These are phyloP conservation scores for Pisolithus albus DNA, from an alignment of 768 basidiomycete species.

Conservation along the genomic window DNA sequence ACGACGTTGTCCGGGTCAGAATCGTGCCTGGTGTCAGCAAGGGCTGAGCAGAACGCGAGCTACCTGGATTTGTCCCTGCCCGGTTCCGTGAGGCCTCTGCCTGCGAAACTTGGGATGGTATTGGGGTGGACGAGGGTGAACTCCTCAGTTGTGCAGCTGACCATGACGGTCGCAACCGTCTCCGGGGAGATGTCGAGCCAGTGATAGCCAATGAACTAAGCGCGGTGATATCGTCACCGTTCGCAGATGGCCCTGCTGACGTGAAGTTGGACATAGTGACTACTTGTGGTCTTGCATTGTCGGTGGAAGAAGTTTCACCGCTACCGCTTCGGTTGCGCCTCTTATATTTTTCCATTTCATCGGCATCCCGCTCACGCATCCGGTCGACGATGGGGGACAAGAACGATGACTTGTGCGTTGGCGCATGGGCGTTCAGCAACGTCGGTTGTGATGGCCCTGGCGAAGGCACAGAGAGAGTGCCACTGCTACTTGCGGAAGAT, in stretches of 20 bases:
- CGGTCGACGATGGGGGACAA: conserved; percentile 74
- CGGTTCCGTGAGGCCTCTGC: conserved; percentile 46
- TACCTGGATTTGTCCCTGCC: conserved; percentile 60
- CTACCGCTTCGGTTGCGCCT: conserved; percentile 79
- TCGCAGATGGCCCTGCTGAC: conserved; percentile 45
- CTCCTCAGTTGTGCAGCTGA: conserved; percentile 73
- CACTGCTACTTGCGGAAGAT: conserved; percentile 30
- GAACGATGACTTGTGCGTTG: conserved; percentile 35
- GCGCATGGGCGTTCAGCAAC: conserved; percentile 29
- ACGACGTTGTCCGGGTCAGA: conserved; percentile 51
- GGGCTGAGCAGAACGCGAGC: conserved; percentile 35
- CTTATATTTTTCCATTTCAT: conserved; percentile 83
- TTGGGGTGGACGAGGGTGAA: conserved; percentile 31
- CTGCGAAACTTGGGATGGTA: conserved; percentile 31
- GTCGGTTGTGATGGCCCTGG: conserved; percentile 32
- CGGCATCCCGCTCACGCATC: conserved; percentile 78
- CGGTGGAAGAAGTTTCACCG: conserved; percentile 64
- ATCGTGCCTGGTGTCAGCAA: conserved; percentile 35
- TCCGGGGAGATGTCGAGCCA: conserved; percentile 54
- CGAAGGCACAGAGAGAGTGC: conserved; percentile 33
- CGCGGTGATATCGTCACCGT: conserved; percentile 49
- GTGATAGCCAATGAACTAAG: conserved; percentile 40
- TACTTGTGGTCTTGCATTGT: conserved; percentile 54
- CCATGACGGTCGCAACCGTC: conserved; percentile 58
- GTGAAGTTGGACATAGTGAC: conserved; percentile 40